A percentile compares a stretch with the other conserved stretches of the same genome.
Evolutionary conservation across 1,284 basidiomycete genomes (phyloP).

Genomic region (Sanguinoderma infundibulare): DNA sequence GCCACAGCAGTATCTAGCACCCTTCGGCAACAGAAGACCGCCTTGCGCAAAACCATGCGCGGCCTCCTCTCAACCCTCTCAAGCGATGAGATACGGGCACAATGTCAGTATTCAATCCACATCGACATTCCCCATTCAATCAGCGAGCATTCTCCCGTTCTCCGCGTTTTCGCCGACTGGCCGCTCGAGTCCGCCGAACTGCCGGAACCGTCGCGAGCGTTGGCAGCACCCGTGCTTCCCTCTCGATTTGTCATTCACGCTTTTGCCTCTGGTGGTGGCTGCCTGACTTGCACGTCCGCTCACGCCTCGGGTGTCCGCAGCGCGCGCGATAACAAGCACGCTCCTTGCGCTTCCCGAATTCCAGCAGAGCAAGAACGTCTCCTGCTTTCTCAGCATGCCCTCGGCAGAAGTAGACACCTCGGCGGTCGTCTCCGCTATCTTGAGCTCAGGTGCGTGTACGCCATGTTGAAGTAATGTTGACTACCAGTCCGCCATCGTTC

Average conservation of each 20-base stretch:
- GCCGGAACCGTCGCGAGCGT: background rate
- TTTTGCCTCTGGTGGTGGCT: conserved; percentile 8
- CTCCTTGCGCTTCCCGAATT: conserved; percentile 51
- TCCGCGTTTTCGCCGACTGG: background rate
- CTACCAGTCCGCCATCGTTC: background rate
- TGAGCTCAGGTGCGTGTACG: conserved; percentile 46
- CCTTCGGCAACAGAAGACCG: conserved; percentile 51
- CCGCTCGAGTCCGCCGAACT: background rate
- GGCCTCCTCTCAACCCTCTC: conserved; percentile 43
- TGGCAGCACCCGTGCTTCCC: conserved; percentile 19
- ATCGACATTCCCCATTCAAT: background rate
- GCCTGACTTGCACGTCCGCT: background rate
- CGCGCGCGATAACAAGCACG: conserved; percentile 58
- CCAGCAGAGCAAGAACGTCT: conserved; percentile 50
- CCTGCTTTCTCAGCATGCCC: conserved; percentile 83
- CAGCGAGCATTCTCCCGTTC: background rate
- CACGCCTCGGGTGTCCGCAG: conserved; percentile 41
- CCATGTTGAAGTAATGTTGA: background rate
- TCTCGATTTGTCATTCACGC: conserved; percentile 15
- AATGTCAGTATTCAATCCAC: conserved; percentile 51
- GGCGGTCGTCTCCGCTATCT: conserved; percentile 49
- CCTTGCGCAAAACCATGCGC: conserved; percentile 53
- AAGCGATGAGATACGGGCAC: conserved; percentile 55
- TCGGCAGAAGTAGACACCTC: conserved; percentile 68
- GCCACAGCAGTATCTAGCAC: conserved; percentile 1